Percentiles rank a stretch among this genome's conserved stretches.
phyloP scores from a whole-genome alignment of 306 rosid genomes.

The Styphnolobium japonicum region DNA sequence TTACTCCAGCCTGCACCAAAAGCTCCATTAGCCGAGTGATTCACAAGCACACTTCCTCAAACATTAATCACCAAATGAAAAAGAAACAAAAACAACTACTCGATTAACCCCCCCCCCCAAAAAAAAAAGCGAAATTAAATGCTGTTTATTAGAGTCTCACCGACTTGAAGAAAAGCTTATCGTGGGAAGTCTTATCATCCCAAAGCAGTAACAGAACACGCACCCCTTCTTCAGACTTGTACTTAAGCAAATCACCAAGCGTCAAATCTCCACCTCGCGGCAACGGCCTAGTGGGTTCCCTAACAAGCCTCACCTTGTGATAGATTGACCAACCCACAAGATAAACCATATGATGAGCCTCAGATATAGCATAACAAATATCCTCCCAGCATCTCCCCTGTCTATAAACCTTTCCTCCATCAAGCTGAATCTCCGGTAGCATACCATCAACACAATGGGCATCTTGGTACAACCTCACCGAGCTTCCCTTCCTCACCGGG shows the following conservation, averaged over 20 bases:
- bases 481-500: conserved; percentile 74
- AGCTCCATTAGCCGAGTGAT: not conserved
- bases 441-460: conserved; percentile 56
- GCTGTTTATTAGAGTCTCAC: conserved; percentile 31
- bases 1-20: conserved; percentile 71
- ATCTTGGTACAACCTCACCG: conserved; percentile 75
- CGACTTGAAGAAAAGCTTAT: conserved; percentile 56
- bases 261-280: conserved; percentile 72
- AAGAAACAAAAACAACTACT: too few relatives aligned
- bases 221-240: conserved; percentile 89
- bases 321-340: conserved; percentile 82
- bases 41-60: not conserved
- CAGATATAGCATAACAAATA: conserved; percentile 76
- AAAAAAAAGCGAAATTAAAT: too few relatives aligned
- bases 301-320: conserved; percentile 69
- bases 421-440: conserved; percentile 59
- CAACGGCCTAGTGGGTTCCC: conserved; percentile 60
- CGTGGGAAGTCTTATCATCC: conserved; percentile 94
- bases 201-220: conserved; percentile 76
- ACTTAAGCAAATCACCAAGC: conserved; percentile 94
- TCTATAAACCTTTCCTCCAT: conserved; percentile 44
- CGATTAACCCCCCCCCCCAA: too few relatives aligned
- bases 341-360: conserved; percentile 93
- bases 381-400: conserved; percentile 91
- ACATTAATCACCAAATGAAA: not conserved